Percentiles rank a stretch among this genome's conserved stretches.
phyloP scores from a whole-genome alignment of 1,139 yeast species.

The Geotrichum klebahnii region DNA sequence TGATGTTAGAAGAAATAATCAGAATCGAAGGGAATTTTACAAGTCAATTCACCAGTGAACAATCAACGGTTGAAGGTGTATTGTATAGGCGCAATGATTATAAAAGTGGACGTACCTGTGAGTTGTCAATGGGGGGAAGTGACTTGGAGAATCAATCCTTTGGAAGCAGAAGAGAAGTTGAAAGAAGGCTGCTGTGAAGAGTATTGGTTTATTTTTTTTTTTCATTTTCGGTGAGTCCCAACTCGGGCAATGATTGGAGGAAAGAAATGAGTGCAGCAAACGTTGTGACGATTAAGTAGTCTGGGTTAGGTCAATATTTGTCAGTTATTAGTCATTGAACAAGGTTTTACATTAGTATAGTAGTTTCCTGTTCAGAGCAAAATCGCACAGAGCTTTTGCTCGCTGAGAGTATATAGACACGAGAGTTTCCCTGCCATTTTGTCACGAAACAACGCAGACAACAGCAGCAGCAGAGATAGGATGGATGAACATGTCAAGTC shows the following conservation, averaged over 20 bases:
- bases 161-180: constrained; percentile 2
- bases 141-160: constrained; percentile 1
- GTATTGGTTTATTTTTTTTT: neutral
- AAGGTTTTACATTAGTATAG: neutral
- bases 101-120: neutral
- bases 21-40: no score
- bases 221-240: constrained; percentile 5
- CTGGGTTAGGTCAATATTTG: constrained; percentile 1
- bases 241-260: constrained; percentile 12
- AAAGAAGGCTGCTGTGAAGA: constrained; percentile 6
- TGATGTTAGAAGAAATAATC: neutral
- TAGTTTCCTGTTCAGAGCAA: neutral
- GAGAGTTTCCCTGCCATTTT: no score
- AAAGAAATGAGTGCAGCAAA: neutral
- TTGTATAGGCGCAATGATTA: neutral
- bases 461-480: neutral
- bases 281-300: constrained; percentile 5
- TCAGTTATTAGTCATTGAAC: neutral
- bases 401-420: no score
- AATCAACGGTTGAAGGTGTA: constrained; percentile 1
- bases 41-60: neutral
- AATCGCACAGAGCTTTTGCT: neutral
- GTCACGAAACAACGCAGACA: neutral
- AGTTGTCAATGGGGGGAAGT: constrained; percentile 6
- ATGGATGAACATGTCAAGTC: constrained; percentile 11